Conservation (phyloP, 2,329 filamentous ascomycete genomes). For the Colletotrichum sp. region DNA sequence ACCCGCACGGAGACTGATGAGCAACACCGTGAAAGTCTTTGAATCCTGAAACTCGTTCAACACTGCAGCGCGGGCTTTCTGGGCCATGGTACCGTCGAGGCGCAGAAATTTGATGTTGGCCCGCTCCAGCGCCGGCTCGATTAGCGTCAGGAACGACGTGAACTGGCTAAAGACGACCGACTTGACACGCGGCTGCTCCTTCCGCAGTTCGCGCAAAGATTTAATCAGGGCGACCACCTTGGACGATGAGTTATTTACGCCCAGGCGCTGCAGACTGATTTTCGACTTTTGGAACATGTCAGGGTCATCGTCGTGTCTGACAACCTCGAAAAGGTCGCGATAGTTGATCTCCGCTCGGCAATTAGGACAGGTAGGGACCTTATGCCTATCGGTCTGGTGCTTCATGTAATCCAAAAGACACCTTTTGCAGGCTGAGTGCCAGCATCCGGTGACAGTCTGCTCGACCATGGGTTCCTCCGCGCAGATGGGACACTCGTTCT, state of each 20-base stretch:
- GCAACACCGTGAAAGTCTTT: slow-evolving; percentile 72
- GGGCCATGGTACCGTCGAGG: slow-evolving; percentile 88
- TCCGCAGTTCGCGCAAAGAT: slow-evolving; percentile 74
- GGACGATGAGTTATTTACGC: slow-evolving; percentile 75
- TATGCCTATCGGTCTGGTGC: slow-evolving; percentile 79
- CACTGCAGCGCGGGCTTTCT: slow-evolving; percentile 82
- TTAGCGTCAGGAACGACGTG: slow-evolving; percentile 92
- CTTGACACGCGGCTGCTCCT: slow-evolving; percentile 73
- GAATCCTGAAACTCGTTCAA: slow-evolving; percentile 73
- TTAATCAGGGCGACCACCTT: slow-evolving; percentile 84
- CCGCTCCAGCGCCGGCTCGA: slow-evolving; percentile 78
- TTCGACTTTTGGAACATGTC: slow-evolving; percentile 52
- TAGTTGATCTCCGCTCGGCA: slow-evolving; percentile 84
- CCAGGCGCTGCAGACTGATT: slow-evolving; percentile 66
- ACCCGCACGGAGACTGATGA: slow-evolving; percentile 86
- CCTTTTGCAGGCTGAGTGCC: slow-evolving; percentile 95
- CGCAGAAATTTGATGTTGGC: slow-evolving; percentile 82
- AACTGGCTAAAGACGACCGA: slow-evolving; percentile 97
- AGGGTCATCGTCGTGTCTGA: slow-evolving; percentile 73
- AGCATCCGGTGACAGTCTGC: slow-evolving; percentile 93
- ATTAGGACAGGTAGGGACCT: slow-evolving; percentile 84
- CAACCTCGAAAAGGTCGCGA: slow-evolving; percentile 90
- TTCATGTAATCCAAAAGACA: slow-evolving; percentile 91
- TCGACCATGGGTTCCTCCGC: slow-evolving; percentile 95
- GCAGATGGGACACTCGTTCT: slow-evolving; percentile 92